A percentile compares a stretch with the other conserved stretches of the same genome.
These are phyloP conservation scores for Calvatia gigantea DNA, from an alignment of 768 basidiomycete species.

Conservation along the genomic window DNA sequence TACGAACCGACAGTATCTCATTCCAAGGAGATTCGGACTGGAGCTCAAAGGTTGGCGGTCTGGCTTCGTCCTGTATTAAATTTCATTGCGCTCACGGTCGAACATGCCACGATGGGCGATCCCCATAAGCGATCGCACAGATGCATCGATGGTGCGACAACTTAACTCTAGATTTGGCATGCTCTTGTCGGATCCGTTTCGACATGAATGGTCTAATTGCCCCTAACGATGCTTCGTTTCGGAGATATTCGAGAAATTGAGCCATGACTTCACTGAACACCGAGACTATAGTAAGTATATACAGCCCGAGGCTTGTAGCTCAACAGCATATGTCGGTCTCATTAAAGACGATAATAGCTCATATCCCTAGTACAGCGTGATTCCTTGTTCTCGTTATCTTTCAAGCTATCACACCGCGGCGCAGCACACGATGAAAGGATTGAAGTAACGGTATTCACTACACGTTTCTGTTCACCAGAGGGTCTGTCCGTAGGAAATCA, in stretches of 20 bases:
- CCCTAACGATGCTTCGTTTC: not conserved
- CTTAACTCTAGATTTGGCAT: not conserved
- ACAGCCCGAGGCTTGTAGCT: not conserved
- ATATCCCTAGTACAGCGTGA: too few species aligned
- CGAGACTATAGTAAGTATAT: not conserved
- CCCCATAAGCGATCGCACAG: not conserved
- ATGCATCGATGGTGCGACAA: not conserved
- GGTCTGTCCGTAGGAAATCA: not conserved
- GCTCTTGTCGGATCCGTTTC: conserved; percentile 1
- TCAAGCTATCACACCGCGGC: not conserved
- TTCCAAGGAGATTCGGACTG: not conserved
- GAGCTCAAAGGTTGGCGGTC: not conserved
- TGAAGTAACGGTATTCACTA: too few species aligned
- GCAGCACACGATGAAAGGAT: too few species aligned
- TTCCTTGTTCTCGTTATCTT: too few species aligned
- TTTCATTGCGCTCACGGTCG: not conserved
- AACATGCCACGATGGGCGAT: not conserved
- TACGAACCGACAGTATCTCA: too few species aligned
- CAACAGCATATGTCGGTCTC: not conserved
- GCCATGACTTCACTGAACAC: not conserved
- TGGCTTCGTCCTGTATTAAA: not conserved
- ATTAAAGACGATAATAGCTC: too few species aligned
- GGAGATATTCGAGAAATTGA: not conserved
- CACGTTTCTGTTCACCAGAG: conserved; percentile 1
- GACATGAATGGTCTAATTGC: conserved; percentile 7